Evolutionary conservation across 352 stramenopile genomes (phyloP).

Genomic region (Phytophthora pisi): DNA sequence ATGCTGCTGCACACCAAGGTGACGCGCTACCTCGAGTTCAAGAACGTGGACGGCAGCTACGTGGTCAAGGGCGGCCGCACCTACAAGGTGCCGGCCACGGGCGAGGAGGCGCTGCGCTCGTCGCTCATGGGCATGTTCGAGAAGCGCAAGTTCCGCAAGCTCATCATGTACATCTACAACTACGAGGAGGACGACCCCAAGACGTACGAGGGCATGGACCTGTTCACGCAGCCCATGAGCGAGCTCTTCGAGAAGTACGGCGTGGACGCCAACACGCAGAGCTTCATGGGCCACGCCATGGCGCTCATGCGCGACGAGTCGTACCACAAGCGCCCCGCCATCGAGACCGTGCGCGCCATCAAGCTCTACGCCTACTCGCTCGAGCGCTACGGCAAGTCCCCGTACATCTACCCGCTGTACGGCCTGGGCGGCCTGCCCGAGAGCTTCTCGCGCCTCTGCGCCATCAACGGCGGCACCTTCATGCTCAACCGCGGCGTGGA

Average conservation of each 20-base stretch:
- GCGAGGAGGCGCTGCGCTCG: conserved; percentile 95
- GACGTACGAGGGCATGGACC: conserved; percentile 92
- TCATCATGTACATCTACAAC: conserved; percentile 98
- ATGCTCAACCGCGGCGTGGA: conserved; percentile 98
- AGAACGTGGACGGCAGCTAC: conserved; percentile 98
- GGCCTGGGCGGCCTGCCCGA: conserved; percentile 98
- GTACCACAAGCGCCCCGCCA: conserved; percentile 86
- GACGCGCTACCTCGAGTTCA: conserved; percentile 99
- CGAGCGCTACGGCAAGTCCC: conserved; percentile 95
- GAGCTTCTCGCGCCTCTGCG: conserved; percentile 98
- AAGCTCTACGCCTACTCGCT: conserved; percentile 99
- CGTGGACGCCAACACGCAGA: conserved; percentile 97
- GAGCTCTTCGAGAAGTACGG: conserved; percentile 98
- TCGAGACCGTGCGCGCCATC: conserved; percentile 95
- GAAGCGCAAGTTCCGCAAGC: conserved; percentile 98
- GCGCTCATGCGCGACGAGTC: conserved; percentile 95
- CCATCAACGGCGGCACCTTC: conserved; percentile 99
- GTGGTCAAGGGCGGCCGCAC: conserved; percentile 98
- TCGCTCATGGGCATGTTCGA: conserved; percentile 99
- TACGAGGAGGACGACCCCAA: conserved; percentile 95
- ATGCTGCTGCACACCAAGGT: conserved; percentile 98
- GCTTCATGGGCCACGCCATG: conserved; percentile 99
- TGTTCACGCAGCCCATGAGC: conserved; percentile 97
- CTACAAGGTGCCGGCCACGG: conserved; percentile 97
- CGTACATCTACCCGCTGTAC: conserved; percentile 99